phyloP scores from a whole-genome alignment of 108 stramenopile genomes.

The Cyclotella choctawhatcheeana region DNA sequence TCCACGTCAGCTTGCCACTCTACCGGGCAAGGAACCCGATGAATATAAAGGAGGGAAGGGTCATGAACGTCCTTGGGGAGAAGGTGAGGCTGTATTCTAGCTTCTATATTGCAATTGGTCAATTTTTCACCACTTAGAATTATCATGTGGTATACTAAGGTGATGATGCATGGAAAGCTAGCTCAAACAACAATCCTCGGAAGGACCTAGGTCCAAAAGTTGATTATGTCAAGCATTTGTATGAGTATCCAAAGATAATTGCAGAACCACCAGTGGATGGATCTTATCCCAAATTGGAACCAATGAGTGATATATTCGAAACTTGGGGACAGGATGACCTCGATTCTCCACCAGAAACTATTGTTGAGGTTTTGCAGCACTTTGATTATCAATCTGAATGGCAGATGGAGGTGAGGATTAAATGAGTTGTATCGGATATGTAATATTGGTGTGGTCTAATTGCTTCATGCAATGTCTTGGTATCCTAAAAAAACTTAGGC shows the following conservation, averaged over 20 bases:
- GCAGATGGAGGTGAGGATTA: conserved; percentile 50
- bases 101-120: too few species aligned
- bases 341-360: conserved; percentile 62
- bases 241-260: conserved; percentile 63
- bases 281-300: conserved; percentile 67
- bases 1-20: conserved; percentile 46
- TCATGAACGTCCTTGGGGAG: conserved; percentile 16
- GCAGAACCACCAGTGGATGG: conserved; percentile 57
- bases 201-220: conserved; percentile 56
- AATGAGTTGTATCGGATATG: background rate
- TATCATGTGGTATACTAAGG: too few species aligned
- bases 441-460: background rate
- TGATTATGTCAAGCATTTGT: conserved; percentile 69
- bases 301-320: conserved; percentile 63
- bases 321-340: conserved; percentile 83
- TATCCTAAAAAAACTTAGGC: too few species aligned
- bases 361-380: conserved; percentile 72
- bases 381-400: conserved; percentile 75
- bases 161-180: conserved; percentile 47
- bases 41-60: conserved; percentile 16
- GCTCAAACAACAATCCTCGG: background rate
- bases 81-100: too few species aligned
- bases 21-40: conserved; percentile 35
- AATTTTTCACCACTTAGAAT: too few species aligned
- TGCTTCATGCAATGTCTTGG: too few species aligned